Evolutionary conservation across 805 yeast genomes (phyloP).

Genomic region (Schwanniomyces polymorphus): DNA sequence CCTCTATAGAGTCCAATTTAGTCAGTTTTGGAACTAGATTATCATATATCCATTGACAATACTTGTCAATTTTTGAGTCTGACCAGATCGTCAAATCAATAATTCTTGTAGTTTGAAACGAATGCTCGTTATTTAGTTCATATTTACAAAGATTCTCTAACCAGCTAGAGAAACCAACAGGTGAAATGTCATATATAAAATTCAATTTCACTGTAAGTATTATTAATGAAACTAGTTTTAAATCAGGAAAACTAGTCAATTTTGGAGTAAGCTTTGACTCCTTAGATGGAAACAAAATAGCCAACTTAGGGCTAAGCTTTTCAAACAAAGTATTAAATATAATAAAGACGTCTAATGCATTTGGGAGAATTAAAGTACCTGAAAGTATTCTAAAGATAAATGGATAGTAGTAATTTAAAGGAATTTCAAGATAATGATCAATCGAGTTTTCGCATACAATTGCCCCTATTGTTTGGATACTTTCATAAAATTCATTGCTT

Average conservation of each 20-base stretch:
- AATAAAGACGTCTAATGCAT: constrained; percentile 48
- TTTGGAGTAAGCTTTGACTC: not conserved
- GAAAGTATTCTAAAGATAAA: constrained; percentile 40
- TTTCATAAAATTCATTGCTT: constrained; percentile 31
- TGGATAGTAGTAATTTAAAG: constrained; percentile 30
- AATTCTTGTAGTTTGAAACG: constrained; percentile 9
- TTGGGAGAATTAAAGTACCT: constrained; percentile 45
- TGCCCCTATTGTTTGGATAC: constrained; percentile 12
- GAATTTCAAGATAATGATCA: constrained; percentile 7
- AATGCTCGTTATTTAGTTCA: constrained; percentile 17
- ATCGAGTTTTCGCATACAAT: constrained; percentile 2
- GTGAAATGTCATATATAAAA: constrained; percentile 18
- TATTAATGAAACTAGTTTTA: constrained; percentile 30
- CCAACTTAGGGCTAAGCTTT: constrained; percentile 7
- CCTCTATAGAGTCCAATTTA: constrained; percentile 8
- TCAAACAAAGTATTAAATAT: constrained; percentile 24
- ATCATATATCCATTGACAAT: constrained; percentile 51
- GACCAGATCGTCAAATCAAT: constrained; percentile 47
- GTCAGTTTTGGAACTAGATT: constrained; percentile 23
- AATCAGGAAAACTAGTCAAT: constrained; percentile 33
- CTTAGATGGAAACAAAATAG: not conserved
- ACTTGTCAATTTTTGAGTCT: constrained; percentile 43
- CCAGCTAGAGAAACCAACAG: constrained; percentile 17
- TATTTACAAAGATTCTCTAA: constrained; percentile 11
- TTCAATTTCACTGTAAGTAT: constrained; percentile 30